Conservation (phyloP, 768 basidiomycete genomes). For the Lentinula sp. region DNA sequence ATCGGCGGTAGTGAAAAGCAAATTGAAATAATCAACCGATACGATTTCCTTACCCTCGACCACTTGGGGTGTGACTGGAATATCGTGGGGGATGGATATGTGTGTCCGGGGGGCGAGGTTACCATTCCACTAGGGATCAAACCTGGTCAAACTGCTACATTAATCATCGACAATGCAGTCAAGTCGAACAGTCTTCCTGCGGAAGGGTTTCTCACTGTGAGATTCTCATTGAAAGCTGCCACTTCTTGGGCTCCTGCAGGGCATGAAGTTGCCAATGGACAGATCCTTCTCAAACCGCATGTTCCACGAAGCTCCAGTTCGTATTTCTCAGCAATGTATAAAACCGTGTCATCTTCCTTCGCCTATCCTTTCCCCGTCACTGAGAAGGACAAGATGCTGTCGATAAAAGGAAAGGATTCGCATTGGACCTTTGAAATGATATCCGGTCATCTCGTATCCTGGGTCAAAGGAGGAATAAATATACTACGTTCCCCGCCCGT, state of each 20-base stretch:
- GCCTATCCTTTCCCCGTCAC: not conserved
- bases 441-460: not conserved
- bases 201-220: constrained; percentile 1
- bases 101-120: not conserved
- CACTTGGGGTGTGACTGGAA: constrained; percentile 4
- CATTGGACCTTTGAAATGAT: constrained; percentile 7
- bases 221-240: not conserved
- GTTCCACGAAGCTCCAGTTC: not conserved
- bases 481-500: not conserved
- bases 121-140: constrained; percentile 2
- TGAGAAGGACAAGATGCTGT: not conserved
- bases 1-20: not conserved
- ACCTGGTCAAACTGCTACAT: not conserved
- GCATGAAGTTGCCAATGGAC: constrained; percentile 8
- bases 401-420: not conserved
- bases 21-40: constrained; percentile 9
- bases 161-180: not conserved
- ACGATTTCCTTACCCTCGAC: constrained; percentile 8
- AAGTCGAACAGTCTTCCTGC: not conserved
- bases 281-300: not conserved
- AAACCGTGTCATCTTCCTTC: not conserved
- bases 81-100: not conserved
- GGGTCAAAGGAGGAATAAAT: constrained; percentile 3
- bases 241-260: constrained; percentile 5
- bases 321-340: not conserved